Conservation (phyloP, 1,139 yeast species). For the Lodderomyces margitis region DNA sequence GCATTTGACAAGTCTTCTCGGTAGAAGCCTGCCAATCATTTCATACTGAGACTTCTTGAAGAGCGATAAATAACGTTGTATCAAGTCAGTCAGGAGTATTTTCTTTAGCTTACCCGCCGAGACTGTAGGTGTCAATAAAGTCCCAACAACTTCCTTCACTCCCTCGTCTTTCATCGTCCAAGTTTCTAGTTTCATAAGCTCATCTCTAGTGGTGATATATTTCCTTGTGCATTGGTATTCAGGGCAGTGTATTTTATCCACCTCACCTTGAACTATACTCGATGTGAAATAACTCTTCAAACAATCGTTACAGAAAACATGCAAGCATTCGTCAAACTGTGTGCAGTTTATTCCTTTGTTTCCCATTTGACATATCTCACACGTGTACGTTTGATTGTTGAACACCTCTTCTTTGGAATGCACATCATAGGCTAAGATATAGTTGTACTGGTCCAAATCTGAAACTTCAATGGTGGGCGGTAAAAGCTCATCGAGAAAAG, state of each 20-base stretch:
- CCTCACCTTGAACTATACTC: slow-evolving; percentile 50
- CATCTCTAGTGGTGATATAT: slow-evolving; percentile 16
- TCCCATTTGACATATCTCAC: slow-evolving; percentile 60
- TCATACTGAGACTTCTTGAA: slow-evolving; percentile 37
- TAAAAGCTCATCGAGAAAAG: slow-evolving; percentile 12
- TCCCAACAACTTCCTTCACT: slow-evolving; percentile 25
- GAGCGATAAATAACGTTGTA: slow-evolving; percentile 35
- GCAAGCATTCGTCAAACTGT: slow-evolving; percentile 46
- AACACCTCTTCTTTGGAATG: slow-evolving; percentile 26
- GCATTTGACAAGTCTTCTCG: slow-evolving; percentile 52
- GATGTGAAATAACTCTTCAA: slow-evolving; percentile 44
- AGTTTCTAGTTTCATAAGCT: slow-evolving; percentile 23
- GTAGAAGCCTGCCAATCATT: slow-evolving; percentile 44
- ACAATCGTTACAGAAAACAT: slow-evolving; percentile 55
- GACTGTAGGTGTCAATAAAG: slow-evolving; percentile 40
- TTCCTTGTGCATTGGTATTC: slow-evolving; percentile 45
- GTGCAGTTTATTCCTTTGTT: slow-evolving; percentile 48
- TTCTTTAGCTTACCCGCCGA: slow-evolving; percentile 27
- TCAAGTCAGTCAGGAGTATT: slow-evolving; percentile 26
- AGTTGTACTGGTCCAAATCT: slow-evolving; percentile 16
- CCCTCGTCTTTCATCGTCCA: slow-evolving; percentile 19
- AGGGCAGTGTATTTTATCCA: slow-evolving; percentile 60
- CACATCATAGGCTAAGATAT: slow-evolving; percentile 9
- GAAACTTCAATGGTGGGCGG: slow-evolving; percentile 10
- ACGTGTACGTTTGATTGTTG: slow-evolving; percentile 40